Conservation (phyloP, 1,139 yeast genomes). For the Saccharomyces pastorianus region DNA sequence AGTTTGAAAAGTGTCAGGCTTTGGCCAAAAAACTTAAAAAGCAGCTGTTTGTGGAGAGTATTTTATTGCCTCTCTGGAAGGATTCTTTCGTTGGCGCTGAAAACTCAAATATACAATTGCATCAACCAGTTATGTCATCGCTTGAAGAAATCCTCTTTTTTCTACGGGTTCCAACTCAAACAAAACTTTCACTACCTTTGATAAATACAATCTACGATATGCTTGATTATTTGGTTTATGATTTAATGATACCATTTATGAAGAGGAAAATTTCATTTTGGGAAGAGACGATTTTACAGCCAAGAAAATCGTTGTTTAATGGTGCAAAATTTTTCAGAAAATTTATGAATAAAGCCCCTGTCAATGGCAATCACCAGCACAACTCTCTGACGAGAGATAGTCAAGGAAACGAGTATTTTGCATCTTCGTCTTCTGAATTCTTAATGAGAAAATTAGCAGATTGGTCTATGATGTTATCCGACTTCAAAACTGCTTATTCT, state of each 20-base stretch:
- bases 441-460: constrained; percentile 78
- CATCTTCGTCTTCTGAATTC: constrained; percentile 55
- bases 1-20: constrained; percentile 25
- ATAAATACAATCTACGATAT: constrained; percentile 24
- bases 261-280: constrained; percentile 56
- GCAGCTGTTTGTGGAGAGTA: constrained; percentile 33
- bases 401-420: constrained; percentile 21
- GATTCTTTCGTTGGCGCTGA: constrained; percentile 6
- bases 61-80: constrained; percentile 29
- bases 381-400: constrained; percentile 24
- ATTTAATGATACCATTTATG: constrained; percentile 31
- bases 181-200: constrained; percentile 16
- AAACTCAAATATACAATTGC: constrained; percentile 21
- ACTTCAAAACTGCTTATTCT: constrained; percentile 76
- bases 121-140: constrained; percentile 39
- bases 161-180: constrained; percentile 44
- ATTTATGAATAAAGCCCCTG: constrained; percentile 31
- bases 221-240: constrained; percentile 19
- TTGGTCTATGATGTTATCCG: constrained; percentile 83
- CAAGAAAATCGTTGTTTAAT: constrained; percentile 45
- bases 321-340: constrained; percentile 27
- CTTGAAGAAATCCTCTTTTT: constrained; percentile 67
- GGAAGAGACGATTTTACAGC: constrained; percentile 74
- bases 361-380: constrained; percentile 40
- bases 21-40: constrained; percentile 33